Percentiles rank a stretch among this genome's conserved stretches.
phyloP scores from a whole-genome alignment of 441 rosid species.

The Pelargonium fulgidum region DNA sequence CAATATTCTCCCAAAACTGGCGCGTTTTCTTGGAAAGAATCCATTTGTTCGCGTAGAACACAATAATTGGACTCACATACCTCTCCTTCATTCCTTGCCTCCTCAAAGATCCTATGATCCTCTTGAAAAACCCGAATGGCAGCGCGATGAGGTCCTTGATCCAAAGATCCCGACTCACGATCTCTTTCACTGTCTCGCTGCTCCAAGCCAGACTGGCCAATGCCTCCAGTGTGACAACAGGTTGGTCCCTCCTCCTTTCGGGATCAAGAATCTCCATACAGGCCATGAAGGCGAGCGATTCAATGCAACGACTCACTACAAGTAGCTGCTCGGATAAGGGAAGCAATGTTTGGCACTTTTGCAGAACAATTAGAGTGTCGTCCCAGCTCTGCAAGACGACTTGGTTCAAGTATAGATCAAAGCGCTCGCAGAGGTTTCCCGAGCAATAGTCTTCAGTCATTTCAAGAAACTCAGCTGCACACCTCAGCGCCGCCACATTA shows the following conservation, averaged over 20 bases:
- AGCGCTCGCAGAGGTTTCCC: slow-evolving; percentile 60
- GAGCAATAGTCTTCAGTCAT: slow-evolving; percentile 54
- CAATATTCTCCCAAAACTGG: slow-evolving; percentile 31
- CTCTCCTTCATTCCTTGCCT: slow-evolving; percentile 86
- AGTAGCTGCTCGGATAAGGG: slow-evolving; percentile 67
- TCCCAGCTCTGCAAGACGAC: slow-evolving; percentile 76
- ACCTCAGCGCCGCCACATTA: slow-evolving; percentile 56
- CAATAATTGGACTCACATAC: slow-evolving; percentile 53
- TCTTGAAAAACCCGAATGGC: slow-evolving; percentile 59
- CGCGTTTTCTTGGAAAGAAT: slow-evolving; percentile 33
- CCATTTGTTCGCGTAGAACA: slow-evolving; percentile 60
- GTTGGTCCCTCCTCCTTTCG: slow-evolving; percentile 49
- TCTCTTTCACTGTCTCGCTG: slow-evolving; percentile 35
- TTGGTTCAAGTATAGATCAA: slow-evolving; percentile 68
- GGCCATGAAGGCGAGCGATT: slow-evolving; percentile 77
- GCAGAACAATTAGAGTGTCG: slow-evolving; percentile 64
- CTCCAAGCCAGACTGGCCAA: slow-evolving; percentile 50
- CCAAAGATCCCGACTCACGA: slow-evolving; percentile 51
- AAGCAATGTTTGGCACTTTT: slow-evolving; percentile 49
- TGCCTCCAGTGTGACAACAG: slow-evolving; percentile 46
- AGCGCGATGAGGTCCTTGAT: slow-evolving; percentile 64
- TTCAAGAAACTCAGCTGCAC: slow-evolving; percentile 70
- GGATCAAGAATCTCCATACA: slow-evolving; percentile 92
- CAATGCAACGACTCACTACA: slow-evolving; percentile 66
- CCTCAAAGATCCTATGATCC: slow-evolving; percentile 61